Evolutionary conservation across 176 grass and related monocot species (phyloP).

Genomic region (Avena atlantica): DNA sequence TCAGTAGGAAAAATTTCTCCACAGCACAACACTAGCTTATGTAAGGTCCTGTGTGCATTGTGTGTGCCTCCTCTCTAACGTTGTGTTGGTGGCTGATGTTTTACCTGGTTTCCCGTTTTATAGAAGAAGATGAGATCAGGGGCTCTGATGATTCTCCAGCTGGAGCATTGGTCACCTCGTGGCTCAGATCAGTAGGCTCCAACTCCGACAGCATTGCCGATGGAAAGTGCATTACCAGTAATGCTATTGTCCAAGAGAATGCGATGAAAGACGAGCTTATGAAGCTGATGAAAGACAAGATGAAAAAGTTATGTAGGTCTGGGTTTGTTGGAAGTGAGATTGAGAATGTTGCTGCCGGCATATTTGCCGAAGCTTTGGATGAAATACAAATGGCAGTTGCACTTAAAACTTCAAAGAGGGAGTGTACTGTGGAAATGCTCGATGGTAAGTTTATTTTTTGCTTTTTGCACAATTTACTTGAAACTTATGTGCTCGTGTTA

Average conservation of each 20-base stretch:
- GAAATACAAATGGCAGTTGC: neutral
- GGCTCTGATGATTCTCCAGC: neutral
- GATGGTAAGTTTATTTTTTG: constrained; percentile 10
- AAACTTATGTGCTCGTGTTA: neutral
- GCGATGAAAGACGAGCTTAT: neutral
- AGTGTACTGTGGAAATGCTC: neutral
- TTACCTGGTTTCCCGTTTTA: constrained; percentile 31
- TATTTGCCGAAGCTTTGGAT: neutral
- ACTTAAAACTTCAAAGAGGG: neutral
- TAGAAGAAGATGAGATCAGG: constrained; percentile 11
- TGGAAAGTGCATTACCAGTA: constrained; percentile 13
- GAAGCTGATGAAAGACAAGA: neutral
- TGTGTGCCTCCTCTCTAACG: neutral
- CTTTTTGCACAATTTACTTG: neutral
- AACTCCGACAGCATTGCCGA: neutral
- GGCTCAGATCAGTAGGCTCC: neutral
- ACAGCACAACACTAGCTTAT: neutral
- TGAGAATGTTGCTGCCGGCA: neutral
- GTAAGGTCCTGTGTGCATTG: constrained; percentile 10
- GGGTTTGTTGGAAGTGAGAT: neutral
- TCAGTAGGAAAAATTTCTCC: neutral
- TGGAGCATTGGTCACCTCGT: neutral
- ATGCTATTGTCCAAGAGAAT: constrained; percentile 4
- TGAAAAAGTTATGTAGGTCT: neutral
- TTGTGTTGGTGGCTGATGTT: neutral